Percentiles rank a stretch among this genome's conserved stretches.
Evolutionary conservation across 306 rosid genomes (phyloP).

Genomic region (Vigna unguiculata): DNA sequence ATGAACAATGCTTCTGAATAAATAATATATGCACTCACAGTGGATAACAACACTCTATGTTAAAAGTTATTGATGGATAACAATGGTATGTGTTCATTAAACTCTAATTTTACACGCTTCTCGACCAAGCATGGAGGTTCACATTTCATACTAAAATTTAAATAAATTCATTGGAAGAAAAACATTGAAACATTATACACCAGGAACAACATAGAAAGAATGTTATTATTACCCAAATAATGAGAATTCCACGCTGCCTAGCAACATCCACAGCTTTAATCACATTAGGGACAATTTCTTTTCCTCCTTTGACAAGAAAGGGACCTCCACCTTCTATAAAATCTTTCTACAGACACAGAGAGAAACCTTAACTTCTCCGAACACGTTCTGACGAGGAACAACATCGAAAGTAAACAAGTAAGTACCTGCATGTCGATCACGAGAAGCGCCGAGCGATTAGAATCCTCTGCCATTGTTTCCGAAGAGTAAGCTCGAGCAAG

Average conservation of each 20-base stretch:
- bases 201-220: neutral
- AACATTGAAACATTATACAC: neutral
- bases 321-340: conserved; percentile 64
- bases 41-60: too few relatives aligned
- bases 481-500: conserved; percentile 33
- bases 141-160: neutral
- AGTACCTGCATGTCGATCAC: conserved; percentile 87
- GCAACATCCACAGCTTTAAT: conserved; percentile 69
- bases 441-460: conserved; percentile 69
- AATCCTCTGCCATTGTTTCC: conserved; percentile 61
- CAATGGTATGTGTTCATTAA: neutral
- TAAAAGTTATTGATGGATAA: neutral
- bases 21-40: neutral
- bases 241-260: conserved; percentile 69
- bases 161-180: neutral
- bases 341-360: conserved; percentile 22
- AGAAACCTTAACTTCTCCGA: conserved; percentile 27
- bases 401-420: conserved; percentile 12
- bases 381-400: neutral
- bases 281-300: conserved; percentile 74
- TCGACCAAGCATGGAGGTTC: too few relatives aligned
- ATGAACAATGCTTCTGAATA: neutral
- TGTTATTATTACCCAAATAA: conserved; percentile 71
- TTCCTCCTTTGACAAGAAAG: conserved; percentile 67
- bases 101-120: conserved; percentile 1